Percentiles rank a stretch among this genome's conserved stretches.
Conservation (phyloP, 2,329 filamentous ascomycete species). For the Blastomyces gilchristii region DNA sequence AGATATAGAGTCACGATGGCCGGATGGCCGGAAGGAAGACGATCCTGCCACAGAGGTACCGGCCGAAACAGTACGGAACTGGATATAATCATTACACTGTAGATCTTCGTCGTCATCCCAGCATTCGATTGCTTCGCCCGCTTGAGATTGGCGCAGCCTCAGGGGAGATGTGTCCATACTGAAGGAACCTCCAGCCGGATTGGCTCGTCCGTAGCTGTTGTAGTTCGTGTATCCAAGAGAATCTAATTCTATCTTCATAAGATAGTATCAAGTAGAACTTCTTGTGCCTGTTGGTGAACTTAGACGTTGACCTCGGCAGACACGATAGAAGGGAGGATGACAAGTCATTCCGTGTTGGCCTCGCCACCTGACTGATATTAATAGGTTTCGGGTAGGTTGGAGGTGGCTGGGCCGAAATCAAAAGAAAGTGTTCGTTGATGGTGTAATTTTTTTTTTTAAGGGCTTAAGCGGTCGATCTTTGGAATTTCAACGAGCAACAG, state of each 20-base stretch:
- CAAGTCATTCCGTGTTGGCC: slow-evolving; percentile 11
- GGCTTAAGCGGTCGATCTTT: background rate
- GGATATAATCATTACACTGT: slow-evolving; percentile 38
- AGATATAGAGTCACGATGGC: slow-evolving; percentile 64
- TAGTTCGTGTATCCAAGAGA: background rate
- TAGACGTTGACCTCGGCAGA: slow-evolving; percentile 4
- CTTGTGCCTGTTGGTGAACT: background rate
- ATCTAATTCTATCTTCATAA: background rate
- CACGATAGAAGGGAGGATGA: slow-evolving; percentile 8
- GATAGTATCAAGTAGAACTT: background rate
- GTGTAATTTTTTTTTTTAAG: background rate
- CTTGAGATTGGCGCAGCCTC: slow-evolving; percentile 25
- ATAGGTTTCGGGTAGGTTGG: background rate
- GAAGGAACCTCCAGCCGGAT: slow-evolving; percentile 1
- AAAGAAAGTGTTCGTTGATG: background rate
- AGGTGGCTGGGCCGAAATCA: background rate
- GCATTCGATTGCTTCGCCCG: slow-evolving; percentile 33
- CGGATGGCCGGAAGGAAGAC: slow-evolving; percentile 32
- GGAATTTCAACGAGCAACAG: background rate
- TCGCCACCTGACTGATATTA: background rate
- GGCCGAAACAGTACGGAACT: slow-evolving; percentile 37
- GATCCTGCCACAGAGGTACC: slow-evolving; percentile 37
- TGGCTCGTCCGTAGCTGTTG: background rate
- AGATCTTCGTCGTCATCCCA: slow-evolving; percentile 43
- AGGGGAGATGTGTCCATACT: slow-evolving; percentile 33